Conservation (phyloP, 2,329 filamentous ascomycete genomes). For the Paracoccidioides brasiliensis region DNA sequence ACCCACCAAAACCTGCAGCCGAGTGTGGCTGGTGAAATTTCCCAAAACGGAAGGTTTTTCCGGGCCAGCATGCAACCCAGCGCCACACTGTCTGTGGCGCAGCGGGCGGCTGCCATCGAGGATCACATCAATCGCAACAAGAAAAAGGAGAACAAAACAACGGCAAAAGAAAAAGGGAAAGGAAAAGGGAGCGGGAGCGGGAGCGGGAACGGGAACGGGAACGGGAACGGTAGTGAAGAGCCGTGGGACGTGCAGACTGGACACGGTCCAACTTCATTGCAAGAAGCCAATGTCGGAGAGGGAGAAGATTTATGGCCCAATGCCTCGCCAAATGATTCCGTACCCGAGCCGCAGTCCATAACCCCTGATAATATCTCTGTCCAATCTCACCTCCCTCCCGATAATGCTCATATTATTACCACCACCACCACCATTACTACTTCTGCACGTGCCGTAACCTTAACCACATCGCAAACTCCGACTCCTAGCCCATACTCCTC, state of each 20-base stretch:
- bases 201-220: no score
- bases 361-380: neutral
- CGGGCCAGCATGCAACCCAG: conserved; percentile 1
- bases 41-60: neutral
- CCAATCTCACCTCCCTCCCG: neutral
- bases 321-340: neutral
- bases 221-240: neutral
- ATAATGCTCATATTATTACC: no score
- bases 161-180: neutral
- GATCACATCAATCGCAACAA: conserved; percentile 11
- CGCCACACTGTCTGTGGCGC: conserved; percentile 12
- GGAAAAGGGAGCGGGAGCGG: no score
- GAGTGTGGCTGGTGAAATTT: neutral
- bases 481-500: neutral
- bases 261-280: neutral
- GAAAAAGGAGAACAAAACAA: neutral
- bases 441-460: neutral
- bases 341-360: neutral
- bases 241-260: neutral
- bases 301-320: neutral
- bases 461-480: neutral
- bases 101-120: conserved; percentile 13
- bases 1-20: neutral
- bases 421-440: neutral
- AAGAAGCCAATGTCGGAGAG: neutral